Percentiles rank a stretch among this genome's conserved stretches.
Evolutionary conservation across 257 asterid genomes (phyloP).

Genomic region (Scutellaria barbata): DNA sequence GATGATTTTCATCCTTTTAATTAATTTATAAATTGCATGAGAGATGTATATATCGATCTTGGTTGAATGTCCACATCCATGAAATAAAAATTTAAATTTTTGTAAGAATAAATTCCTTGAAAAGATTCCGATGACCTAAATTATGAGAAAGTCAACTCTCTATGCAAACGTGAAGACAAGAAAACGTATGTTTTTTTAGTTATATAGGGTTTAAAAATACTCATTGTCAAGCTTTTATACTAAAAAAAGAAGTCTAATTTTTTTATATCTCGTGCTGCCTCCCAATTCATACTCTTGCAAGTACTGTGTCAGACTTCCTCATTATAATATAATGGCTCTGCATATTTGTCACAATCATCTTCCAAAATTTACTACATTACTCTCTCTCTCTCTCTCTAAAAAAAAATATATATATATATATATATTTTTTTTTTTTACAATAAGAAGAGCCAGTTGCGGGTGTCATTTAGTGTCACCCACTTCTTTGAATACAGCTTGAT

Average conservation of each 20-base stretch:
- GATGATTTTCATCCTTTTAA: neutral
- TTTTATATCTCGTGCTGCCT: neutral
- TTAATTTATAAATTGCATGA: constrained; percentile 1
- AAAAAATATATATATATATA: neutral
- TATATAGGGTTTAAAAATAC: constrained; percentile 34
- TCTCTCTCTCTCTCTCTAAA: neutral
- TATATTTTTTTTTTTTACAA: too few species aligned
- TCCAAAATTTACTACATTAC: constrained; percentile 8
- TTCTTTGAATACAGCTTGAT: constrained; percentile 18
- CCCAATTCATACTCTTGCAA: constrained; percentile 31
- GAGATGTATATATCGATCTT: constrained; percentile 26
- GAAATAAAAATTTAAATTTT: neutral
- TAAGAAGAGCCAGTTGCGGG: constrained; percentile 42
- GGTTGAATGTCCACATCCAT: constrained; percentile 56
- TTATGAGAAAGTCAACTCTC: constrained; percentile 57
- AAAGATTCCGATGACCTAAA: constrained; percentile 47
- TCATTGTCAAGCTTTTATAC: constrained; percentile 21
- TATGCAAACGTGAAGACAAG: constrained; percentile 54
- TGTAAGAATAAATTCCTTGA: constrained; percentile 38
- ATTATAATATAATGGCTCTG: neutral
- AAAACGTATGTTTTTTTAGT: constrained; percentile 18
- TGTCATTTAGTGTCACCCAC: constrained; percentile 42
- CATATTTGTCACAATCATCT: constrained; percentile 25
- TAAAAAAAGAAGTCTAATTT: neutral
- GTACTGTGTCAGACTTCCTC: constrained; percentile 11